phyloP scores from a whole-genome alignment of 352 stramenopile species.

The Blastocystis sp. region DNA sequence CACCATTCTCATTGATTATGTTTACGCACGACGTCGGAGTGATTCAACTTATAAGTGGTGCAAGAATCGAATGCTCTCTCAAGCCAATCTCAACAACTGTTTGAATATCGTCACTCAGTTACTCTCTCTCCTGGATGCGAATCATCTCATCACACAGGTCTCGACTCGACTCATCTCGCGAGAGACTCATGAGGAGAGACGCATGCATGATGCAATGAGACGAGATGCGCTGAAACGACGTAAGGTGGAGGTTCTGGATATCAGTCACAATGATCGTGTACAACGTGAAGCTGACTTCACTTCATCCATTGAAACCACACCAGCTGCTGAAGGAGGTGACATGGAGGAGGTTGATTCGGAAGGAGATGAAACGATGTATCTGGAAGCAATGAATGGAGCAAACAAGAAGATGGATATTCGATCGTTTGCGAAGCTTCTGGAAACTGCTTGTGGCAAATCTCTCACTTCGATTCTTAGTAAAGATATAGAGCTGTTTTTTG shows the following conservation, averaged over 20 bases:
- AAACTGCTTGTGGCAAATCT: not conserved
- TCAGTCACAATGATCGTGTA: slow-evolving; percentile 25
- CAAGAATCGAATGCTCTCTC: slow-evolving; percentile 32
- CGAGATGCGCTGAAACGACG: not conserved
- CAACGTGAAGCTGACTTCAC: slow-evolving; percentile 33
- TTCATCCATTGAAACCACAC: not conserved
- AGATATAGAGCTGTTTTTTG: slow-evolving; percentile 25
- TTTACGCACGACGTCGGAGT: not conserved
- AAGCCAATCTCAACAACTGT: not conserved
- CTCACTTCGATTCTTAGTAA: not conserved
- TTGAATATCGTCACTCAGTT: slow-evolving; percentile 12
- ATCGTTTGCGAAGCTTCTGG: not conserved
- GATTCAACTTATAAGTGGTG: not conserved
- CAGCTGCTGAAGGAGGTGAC: slow-evolving; percentile 9
- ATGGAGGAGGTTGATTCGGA: slow-evolving; percentile 11
- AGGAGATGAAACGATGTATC: not conserved
- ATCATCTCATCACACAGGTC: not conserved
- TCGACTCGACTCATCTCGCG: not conserved
- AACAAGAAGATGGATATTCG: slow-evolving; percentile 10
- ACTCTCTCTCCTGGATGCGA: not conserved
- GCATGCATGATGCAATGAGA: not conserved
- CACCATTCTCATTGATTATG: slow-evolving; percentile 4
- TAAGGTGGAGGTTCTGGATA: not conserved
- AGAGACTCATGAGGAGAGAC: not conserved
- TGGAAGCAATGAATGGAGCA: not conserved